phyloP scores from a whole-genome alignment of 106 monocot species.

The Hemerocallis citrina region DNA sequence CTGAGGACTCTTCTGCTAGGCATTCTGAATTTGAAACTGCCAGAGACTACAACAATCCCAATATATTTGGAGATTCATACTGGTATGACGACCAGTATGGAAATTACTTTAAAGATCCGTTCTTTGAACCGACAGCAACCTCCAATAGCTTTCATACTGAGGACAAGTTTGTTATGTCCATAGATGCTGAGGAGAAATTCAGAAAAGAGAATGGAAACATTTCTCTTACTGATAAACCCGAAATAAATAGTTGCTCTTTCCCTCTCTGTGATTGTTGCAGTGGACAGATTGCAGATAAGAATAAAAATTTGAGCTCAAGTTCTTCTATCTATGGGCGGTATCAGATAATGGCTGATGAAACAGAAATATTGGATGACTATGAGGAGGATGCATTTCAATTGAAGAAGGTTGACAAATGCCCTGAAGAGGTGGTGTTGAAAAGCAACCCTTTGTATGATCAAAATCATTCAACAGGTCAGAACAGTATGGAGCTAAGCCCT shows the following conservation, averaged over 20 bases:
- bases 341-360: slow-evolving; percentile 45
- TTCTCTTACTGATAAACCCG: slow-evolving; percentile 9
- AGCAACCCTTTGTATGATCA: slow-evolving; percentile 12
- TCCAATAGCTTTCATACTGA: slow-evolving; percentile 21
- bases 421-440: slow-evolving; percentile 9
- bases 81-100: slow-evolving; percentile 49
- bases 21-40: slow-evolving; percentile 75
- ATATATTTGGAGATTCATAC: slow-evolving; percentile 42
- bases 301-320: slow-evolving; percentile 11
- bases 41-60: slow-evolving; percentile 41
- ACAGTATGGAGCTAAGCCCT: background rate
- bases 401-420: slow-evolving; percentile 18
- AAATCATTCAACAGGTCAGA: slow-evolving; percentile 9
- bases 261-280: slow-evolving; percentile 50
- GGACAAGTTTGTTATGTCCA: slow-evolving; percentile 53
- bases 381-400: slow-evolving; percentile 26
- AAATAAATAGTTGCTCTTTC: slow-evolving; percentile 25
- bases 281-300: slow-evolving; percentile 4
- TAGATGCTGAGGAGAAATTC: slow-evolving; percentile 21
- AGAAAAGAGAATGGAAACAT: slow-evolving; percentile 5
- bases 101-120: slow-evolving; percentile 18
- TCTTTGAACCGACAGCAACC: slow-evolving; percentile 10
- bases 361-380: slow-evolving; percentile 43
- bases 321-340: slow-evolving; percentile 48
- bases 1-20: slow-evolving; percentile 45